Conservation (phyloP, 2,329 filamentous ascomycete species). For the Phoma sp. region DNA sequence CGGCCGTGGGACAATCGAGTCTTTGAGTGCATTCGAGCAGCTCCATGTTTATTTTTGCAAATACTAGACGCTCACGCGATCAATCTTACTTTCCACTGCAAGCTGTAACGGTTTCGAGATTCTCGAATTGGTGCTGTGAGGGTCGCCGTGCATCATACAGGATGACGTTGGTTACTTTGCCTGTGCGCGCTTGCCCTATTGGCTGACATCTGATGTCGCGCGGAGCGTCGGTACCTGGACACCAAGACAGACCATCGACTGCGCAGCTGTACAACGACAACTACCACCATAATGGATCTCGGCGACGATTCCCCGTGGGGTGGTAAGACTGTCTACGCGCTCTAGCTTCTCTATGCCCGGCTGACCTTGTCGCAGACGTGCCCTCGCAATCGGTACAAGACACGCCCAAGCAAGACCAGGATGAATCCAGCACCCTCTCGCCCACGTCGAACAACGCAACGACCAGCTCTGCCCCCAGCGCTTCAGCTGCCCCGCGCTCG, state of each 20-base stretch:
- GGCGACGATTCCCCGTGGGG: slow-evolving; percentile 54
- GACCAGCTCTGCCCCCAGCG: slow-evolving; percentile 41
- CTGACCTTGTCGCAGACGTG: slow-evolving; percentile 51
- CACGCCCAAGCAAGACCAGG: slow-evolving; percentile 38
- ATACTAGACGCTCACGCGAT: not conserved
- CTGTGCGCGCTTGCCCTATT: slow-evolving; percentile 15
- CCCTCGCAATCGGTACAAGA: slow-evolving; percentile 50
- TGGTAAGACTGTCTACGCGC: slow-evolving; percentile 34
- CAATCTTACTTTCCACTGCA: not conserved
- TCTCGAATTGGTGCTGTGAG: not conserved
- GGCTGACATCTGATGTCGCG: slow-evolving; percentile 4
- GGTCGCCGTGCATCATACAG: not conserved
- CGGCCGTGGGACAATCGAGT: slow-evolving; percentile 28
- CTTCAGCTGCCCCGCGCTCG: slow-evolving; percentile 54
- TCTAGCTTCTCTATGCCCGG: not conserved
- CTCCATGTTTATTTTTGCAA: not conserved
- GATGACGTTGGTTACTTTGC: slow-evolving; percentile 16
- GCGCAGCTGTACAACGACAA: slow-evolving; percentile 21
- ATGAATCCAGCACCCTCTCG: slow-evolving; percentile 41
- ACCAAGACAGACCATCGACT: slow-evolving; percentile 13
- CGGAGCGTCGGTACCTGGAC: slow-evolving; percentile 15
- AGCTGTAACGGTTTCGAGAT: not conserved
- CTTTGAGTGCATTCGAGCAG: slow-evolving; percentile 17
- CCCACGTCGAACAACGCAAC: slow-evolving; percentile 25
- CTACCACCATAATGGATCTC: slow-evolving; percentile 47